Conservation (phyloP, 768 basidiomycete species). For the Crucibulum laeve region DNA sequence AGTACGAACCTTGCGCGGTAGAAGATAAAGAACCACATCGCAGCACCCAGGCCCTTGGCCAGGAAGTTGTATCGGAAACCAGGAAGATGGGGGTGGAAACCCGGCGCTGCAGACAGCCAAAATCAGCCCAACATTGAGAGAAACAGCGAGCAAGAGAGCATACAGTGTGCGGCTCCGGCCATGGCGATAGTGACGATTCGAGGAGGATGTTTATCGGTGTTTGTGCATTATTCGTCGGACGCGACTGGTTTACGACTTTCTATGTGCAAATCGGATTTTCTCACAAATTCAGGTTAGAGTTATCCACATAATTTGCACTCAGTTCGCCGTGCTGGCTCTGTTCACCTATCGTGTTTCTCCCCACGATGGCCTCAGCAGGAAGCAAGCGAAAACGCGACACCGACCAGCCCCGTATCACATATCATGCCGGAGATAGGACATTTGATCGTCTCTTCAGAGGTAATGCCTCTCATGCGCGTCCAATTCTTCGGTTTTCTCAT, state of each 20-base stretch:
- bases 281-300: slow-evolving; percentile 1
- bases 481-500: neutral
- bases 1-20: slow-evolving; percentile 81
- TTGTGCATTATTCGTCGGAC: slow-evolving; percentile 17
- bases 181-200: slow-evolving; percentile 24
- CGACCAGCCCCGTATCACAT: slow-evolving; percentile 38
- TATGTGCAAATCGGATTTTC: slow-evolving; percentile 4
- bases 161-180: slow-evolving; percentile 39
- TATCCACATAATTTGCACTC: neutral
- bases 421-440: slow-evolving; percentile 33
- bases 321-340: slow-evolving; percentile 5
- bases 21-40: slow-evolving; percentile 99
- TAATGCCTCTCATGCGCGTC: slow-evolving; percentile 13
- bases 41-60: slow-evolving; percentile 82
- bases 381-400: slow-evolving; percentile 40
- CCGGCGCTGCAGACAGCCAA: slow-evolving; percentile 45
- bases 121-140: slow-evolving; percentile 3
- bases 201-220: slow-evolving; percentile 26
- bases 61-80: slow-evolving; percentile 73
- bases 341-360: slow-evolving; percentile 4
- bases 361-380: slow-evolving; percentile 27
- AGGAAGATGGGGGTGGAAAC: slow-evolving; percentile 88
- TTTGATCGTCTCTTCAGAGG: slow-evolving; percentile 57
- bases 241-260: slow-evolving; percentile 14
- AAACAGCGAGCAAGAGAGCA: slow-evolving; percentile 6